Evolutionary conservation across 345 rosid species (phyloP).

Genomic region (Ricinus communis): DNA sequence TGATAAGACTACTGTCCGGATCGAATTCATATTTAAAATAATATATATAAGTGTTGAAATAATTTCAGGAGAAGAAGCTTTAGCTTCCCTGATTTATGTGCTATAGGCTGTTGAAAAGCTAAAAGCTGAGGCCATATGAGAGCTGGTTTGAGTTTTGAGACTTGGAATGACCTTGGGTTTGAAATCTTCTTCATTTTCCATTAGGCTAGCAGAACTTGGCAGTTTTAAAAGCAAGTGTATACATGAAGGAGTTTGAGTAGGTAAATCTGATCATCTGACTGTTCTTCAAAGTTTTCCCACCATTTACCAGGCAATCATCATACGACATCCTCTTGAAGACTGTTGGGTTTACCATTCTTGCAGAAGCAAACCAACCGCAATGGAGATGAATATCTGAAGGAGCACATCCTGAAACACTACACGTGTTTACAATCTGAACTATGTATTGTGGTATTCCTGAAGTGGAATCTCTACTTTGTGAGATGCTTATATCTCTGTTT

Average conservation of each 20-base stretch:
- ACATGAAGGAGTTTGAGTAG: slow-evolving; percentile 59
- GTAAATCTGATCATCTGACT: slow-evolving; percentile 50
- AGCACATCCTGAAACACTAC: slow-evolving; percentile 38
- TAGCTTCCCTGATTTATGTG: too few relatives aligned
- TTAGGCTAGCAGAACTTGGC: slow-evolving; percentile 44
- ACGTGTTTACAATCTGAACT: slow-evolving; percentile 56
- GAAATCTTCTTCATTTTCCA: too few relatives aligned
- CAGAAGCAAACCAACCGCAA: slow-evolving; percentile 65
- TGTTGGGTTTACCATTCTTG: slow-evolving; percentile 46
- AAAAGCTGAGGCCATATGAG: too few relatives aligned
- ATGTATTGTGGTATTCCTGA: slow-evolving; percentile 54
- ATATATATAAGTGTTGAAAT: too few relatives aligned
- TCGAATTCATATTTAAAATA: too few relatives aligned
- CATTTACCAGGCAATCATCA: slow-evolving; percentile 60
- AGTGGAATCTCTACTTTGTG: slow-evolving; percentile 45
- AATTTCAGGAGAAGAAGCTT: too few relatives aligned
- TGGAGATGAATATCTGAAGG: slow-evolving; percentile 50
- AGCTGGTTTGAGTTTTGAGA: too few relatives aligned
- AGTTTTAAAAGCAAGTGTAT: slow-evolving; percentile 44
- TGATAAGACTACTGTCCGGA: too few relatives aligned
- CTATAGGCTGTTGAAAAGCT: too few relatives aligned
- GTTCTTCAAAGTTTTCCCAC: slow-evolving; percentile 41
- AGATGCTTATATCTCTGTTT: slow-evolving; percentile 50
- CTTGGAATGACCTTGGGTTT: too few relatives aligned
- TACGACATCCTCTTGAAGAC: slow-evolving; percentile 50